Base-by-base conservation (phyloP, 495 filamentous ascomycete species). In the Acidomyces sp. region DNA sequence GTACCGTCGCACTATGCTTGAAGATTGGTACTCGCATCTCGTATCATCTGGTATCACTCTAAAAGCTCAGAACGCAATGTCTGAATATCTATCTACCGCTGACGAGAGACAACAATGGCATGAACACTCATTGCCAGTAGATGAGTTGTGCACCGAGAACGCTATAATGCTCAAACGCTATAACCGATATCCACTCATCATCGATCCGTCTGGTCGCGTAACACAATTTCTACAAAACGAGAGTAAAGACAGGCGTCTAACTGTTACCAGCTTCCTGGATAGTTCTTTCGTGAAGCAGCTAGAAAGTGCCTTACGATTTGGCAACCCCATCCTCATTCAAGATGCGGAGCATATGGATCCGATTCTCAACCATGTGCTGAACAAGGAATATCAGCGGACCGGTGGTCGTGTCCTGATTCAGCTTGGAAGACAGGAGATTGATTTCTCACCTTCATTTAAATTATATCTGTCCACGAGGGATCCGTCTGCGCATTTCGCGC, bases 301-400 rank as follows among this genome's bases (percentile, higher is more conserved):
- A 10, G 90, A 96, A 56, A 94, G 86, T 54, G 86, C 87, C 15
- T 71, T 99, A 37, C 81, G 90, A 58, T 99, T 99, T 63, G 90
- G 90, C 48, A 96, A 96, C 51, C 88, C 90, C 3, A 96, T 99
- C 48, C 75, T 99, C 36, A 95, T 99, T 49, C 90, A 99, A 58
- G 90, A 99, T 60, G 90, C 90, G 3, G 90, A 99, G 62, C 82
- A 96, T 55, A 62, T 99, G 38, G 90, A 99, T 55, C 90, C 90
- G 4, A 81, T 99, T 37, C 77, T 99, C 53, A 99, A 94, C 57
- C 92, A 99, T 55, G 87, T 99, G 33, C 75, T 99, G 59, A 99
- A 99, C 64, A 96, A 96, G 60, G 90, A 99, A 55, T 96, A 99
- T 60, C 90, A 99, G 60, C 94, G 86, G 65, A 99, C 90, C n/a